Percentiles rank a stretch among this genome's conserved stretches.
Conservation (phyloP, 371 early-diverging fungal species). For the Mortierella sp. region DNA sequence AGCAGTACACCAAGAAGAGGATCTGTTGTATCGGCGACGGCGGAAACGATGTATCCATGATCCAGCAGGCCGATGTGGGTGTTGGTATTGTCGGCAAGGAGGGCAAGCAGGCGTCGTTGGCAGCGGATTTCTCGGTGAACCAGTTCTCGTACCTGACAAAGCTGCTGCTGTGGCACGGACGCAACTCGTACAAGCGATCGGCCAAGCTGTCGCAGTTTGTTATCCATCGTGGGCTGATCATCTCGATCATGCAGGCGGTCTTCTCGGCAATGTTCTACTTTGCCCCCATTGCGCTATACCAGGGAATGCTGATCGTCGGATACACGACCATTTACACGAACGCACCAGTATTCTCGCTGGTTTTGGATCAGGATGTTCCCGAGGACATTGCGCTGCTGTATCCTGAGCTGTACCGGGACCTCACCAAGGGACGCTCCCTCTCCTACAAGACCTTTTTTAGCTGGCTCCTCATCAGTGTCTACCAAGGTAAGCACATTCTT, state of each 20-base stretch:
- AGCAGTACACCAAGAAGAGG: slow-evolving; percentile 79
- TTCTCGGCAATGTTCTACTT: slow-evolving; percentile 98
- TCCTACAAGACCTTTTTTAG: slow-evolving; percentile 95
- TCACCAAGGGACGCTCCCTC: slow-evolving; percentile 93
- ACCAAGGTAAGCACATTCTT: slow-evolving; percentile 81
- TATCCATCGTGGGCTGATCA: slow-evolving; percentile 99
- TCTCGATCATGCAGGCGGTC: slow-evolving; percentile 98
- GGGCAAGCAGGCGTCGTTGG: slow-evolving; percentile 97
- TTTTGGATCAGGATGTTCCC: slow-evolving; percentile 92
- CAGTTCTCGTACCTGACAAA: slow-evolving; percentile 93
- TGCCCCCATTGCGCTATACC: slow-evolving; percentile 98
- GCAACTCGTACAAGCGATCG: slow-evolving; percentile 96
- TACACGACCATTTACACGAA: slow-evolving; percentile 98
- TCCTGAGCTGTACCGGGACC: slow-evolving; percentile 98
- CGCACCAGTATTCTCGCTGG: slow-evolving; percentile 97
- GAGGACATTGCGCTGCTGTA: slow-evolving; percentile 94
- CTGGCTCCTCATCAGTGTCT: slow-evolving; percentile 96
- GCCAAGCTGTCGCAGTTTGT: slow-evolving; percentile 98
- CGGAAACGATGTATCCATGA: slow-evolving; percentile 99
- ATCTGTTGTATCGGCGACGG: slow-evolving; percentile 99
- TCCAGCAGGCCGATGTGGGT: slow-evolving; percentile 98
- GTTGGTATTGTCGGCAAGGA: slow-evolving; percentile 99
- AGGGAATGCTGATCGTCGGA: slow-evolving; percentile 79
- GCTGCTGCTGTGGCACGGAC: slow-evolving; percentile 96
- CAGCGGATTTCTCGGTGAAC: slow-evolving; percentile 96